These are phyloP conservation scores for Leishmania braziliensis DNA, from an alignment of 208 protist genomes.

Conservation along the genomic window DNA sequence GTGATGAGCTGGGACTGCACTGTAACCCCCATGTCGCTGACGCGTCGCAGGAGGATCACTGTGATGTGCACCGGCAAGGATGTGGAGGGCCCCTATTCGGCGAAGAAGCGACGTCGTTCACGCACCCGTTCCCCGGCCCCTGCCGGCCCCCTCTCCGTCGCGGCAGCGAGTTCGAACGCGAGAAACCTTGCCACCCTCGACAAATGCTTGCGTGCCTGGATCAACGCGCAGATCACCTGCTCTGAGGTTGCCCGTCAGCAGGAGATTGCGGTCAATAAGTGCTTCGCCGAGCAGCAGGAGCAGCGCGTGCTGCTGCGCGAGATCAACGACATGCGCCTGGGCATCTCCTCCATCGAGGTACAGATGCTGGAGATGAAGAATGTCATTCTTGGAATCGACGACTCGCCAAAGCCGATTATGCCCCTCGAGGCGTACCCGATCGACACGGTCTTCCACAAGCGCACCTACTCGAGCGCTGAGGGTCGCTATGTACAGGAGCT, in stretches of 20 bases:
- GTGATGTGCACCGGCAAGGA: slow-evolving; percentile 31
- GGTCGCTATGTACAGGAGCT: slow-evolving; percentile 65
- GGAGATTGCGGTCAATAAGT: slow-evolving; percentile 62
- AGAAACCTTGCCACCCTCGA: slow-evolving; percentile 34
- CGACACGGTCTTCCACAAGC: slow-evolving; percentile 62
- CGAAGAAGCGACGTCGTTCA: slow-evolving; percentile 30
- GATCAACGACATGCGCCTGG: slow-evolving; percentile 77
- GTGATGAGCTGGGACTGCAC: slow-evolving; percentile 70
- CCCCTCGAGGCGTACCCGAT: slow-evolving; percentile 44
- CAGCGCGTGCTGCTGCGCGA: slow-evolving; percentile 69
- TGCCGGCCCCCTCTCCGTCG: slow-evolving; percentile 11
- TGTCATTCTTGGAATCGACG: slow-evolving; percentile 45
- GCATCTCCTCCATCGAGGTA: slow-evolving; percentile 52
- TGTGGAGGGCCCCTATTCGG: slow-evolving; percentile 11
- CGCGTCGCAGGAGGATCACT: slow-evolving; percentile 55
- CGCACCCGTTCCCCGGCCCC: slow-evolving; percentile 9
- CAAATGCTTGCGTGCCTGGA: slow-evolving; percentile 46
- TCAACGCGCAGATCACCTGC: slow-evolving; percentile 70
- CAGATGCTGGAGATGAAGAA: slow-evolving; percentile 68
- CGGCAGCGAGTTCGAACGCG: slow-evolving; percentile 18
- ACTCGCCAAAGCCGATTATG: slow-evolving; percentile 39
- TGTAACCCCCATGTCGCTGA: slow-evolving; percentile 59
- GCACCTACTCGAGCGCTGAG: slow-evolving; percentile 45
- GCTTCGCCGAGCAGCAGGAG: slow-evolving; percentile 73
- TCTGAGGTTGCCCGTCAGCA: slow-evolving; percentile 56